phyloP scores from a whole-genome alignment of 2,329 filamentous ascomycete species.

The Alternaria dauci region DNA sequence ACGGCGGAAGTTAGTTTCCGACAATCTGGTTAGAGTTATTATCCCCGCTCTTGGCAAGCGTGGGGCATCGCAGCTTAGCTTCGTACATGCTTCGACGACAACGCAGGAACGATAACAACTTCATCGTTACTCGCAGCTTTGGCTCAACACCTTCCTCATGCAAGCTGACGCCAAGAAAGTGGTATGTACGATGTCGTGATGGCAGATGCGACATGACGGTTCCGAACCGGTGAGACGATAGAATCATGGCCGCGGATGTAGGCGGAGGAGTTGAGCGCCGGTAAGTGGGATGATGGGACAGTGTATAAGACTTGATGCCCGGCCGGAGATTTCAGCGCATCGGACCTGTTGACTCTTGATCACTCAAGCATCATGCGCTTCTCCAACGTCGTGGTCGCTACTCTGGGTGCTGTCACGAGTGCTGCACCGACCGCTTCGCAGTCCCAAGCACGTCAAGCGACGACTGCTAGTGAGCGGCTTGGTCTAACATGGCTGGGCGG shows the following conservation, averaged over 20 bases:
- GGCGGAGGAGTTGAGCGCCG: neutral
- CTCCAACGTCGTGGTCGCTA: neutral
- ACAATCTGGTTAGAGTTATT: neutral
- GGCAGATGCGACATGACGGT: neutral
- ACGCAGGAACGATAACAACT: constrained; percentile 1
- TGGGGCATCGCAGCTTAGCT: neutral
- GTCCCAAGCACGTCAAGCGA: constrained; percentile 8
- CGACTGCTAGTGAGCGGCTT: constrained; percentile 34
- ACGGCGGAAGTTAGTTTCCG: neutral
- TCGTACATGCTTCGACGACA: neutral
- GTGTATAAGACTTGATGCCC: neutral
- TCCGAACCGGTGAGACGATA: neutral
- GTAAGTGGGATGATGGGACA: neutral
- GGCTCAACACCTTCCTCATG: neutral
- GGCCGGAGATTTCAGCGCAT: neutral
- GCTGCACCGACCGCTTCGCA: neutral
- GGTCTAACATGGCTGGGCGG: constrained; percentile 32
- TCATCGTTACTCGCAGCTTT: neutral
- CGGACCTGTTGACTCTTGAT: too few species aligned
- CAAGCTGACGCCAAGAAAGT: neutral
- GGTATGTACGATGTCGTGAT: neutral
- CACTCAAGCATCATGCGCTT: neutral
- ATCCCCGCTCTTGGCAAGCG: neutral
- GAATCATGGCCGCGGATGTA: neutral
- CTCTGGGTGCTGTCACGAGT: neutral